phyloP scores from a whole-genome alignment of 495 filamentous ascomycete species.

The Xylaria curta region DNA sequence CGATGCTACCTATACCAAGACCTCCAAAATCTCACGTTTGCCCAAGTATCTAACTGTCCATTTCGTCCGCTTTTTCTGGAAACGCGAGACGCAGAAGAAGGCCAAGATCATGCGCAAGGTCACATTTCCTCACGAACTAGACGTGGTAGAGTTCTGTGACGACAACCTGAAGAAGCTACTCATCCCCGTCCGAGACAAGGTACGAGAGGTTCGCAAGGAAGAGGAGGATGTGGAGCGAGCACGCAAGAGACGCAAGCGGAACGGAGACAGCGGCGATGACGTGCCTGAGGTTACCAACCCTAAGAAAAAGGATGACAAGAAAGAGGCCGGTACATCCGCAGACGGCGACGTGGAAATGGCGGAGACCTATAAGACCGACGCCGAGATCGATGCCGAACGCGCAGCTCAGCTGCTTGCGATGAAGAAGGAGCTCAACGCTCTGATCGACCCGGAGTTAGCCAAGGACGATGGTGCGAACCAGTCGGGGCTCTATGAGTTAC shows the following conservation, averaged over 20 bases:
- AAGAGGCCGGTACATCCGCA: constrained; percentile 35
- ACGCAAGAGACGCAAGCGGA: constrained; percentile 83
- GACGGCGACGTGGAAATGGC: constrained; percentile 75
- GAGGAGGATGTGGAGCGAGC: constrained; percentile 88
- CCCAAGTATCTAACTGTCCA: constrained; percentile 97
- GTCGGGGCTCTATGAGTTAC: constrained; percentile 91
- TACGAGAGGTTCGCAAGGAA: constrained; percentile 93
- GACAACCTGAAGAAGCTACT: constrained; percentile 83
- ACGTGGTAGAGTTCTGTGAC: constrained; percentile 93
- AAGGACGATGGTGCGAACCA: constrained; percentile 85
- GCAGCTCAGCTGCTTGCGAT: constrained; percentile 71
- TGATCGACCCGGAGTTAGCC: constrained; percentile 73
- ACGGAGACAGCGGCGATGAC: constrained; percentile 66
- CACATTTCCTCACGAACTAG: constrained; percentile 90
- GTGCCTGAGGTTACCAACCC: constrained; percentile 37
- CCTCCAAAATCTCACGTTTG: constrained; percentile 82
- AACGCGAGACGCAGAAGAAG: constrained; percentile 91
- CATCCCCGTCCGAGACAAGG: constrained; percentile 90
- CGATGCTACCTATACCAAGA: constrained; percentile 86
- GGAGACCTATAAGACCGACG: constrained; percentile 87
- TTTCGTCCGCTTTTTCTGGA: constrained; percentile 99
- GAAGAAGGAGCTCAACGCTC: constrained; percentile 81
- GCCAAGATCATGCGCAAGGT: constrained; percentile 99
- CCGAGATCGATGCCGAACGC: constrained; percentile 85
- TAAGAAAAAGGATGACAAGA: constrained; percentile 43